Evolutionary conservation across 805 yeast genomes (phyloP), one percentile per base, ranked within the genome.

Genomic region (Kuraishia borneana): DNA sequence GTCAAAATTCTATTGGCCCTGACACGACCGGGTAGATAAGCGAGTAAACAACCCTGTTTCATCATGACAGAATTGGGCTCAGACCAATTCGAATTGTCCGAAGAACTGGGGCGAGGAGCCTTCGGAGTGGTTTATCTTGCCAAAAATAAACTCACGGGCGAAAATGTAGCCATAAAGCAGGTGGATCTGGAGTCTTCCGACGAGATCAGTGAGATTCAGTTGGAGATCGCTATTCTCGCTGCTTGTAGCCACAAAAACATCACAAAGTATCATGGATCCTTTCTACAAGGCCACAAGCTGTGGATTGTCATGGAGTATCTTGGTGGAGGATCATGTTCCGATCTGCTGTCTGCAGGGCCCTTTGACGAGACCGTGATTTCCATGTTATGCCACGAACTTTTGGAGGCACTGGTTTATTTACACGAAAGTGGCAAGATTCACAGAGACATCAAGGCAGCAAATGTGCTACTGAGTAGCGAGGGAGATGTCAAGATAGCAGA

Each of bases 401-500:
- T 83, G 17, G 41, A 60, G 7, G 94, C 85, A 1, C 59, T 82
- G 27, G 61, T 61, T 5, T 82, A 82, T 52, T 54, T 82, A 50
- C 96, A 81, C 47, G 54, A 56, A 4, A 76, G 67, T 39, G 84
- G 85, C 7, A 79, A 82, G 46, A 88, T 89, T 29, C 98, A 89
- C 51, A 60, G 97, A 39, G 97, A 89, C 53, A 83, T 89, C 35
- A 89, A 84, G 50, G 89, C 95, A 2, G 95, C 94, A 0, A 83
- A 83, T 48, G 70, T 84, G 18, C 58, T 83, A 25, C 51, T 83
- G 13, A 46, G 50, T 21, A 83, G 81, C 43, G 92, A 83, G 33
- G 99, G 98, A 6, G 73, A 70, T 34, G 94, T 92, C 4, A 84
- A 83, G 50, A 67, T 92, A 26, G 89, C 97, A 65, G 99, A 92